These are phyloP conservation scores for Alternaria arbusti DNA, from an alignment of 2,329 filamentous ascomycete genomes.

Conservation along the genomic window DNA sequence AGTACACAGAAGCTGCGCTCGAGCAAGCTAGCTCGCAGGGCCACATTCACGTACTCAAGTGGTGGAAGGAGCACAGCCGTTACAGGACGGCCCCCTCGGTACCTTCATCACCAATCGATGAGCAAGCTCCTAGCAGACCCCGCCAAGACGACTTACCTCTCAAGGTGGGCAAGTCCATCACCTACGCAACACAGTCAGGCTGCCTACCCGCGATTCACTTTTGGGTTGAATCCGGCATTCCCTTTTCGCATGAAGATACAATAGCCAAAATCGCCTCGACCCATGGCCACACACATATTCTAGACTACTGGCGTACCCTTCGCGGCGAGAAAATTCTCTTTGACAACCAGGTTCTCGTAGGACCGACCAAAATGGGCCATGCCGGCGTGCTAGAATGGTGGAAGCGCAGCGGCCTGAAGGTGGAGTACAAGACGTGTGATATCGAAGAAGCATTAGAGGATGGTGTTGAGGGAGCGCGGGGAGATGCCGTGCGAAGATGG, in stretches of 20 bases:
- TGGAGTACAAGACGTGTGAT: slow-evolving; percentile 94
- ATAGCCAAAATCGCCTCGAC: slow-evolving; percentile 85
- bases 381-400: slow-evolving; percentile 91
- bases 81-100: slow-evolving; percentile 43
- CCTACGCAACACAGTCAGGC: slow-evolving; percentile 83
- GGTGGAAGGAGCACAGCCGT: slow-evolving; percentile 81
- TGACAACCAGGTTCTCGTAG: slow-evolving; percentile 82
- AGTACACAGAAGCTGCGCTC: slow-evolving; percentile 85
- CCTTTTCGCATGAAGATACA: slow-evolving; percentile 78
- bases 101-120: slow-evolving; percentile 17
- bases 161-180: slow-evolving; percentile 83
- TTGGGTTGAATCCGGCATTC: slow-evolving; percentile 85
- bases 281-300: slow-evolving; percentile 81
- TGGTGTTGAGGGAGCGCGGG: slow-evolving; percentile 71
- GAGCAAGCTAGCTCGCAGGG: slow-evolving; percentile 87
- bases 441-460: slow-evolving; percentile 95
- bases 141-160: slow-evolving; percentile 57
- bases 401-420: slow-evolving; percentile 75
- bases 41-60: slow-evolving; percentile 84
- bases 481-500: slow-evolving; percentile 79
- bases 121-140: slow-evolving; percentile 18
- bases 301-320: slow-evolving; percentile 80
- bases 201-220: slow-evolving; percentile 79
- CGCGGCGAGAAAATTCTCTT: slow-evolving; percentile 81
- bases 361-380: slow-evolving; percentile 86